Conservation (phyloP, 2,329 filamentous ascomycete genomes). For the Hymenoscyphus repandus region DNA sequence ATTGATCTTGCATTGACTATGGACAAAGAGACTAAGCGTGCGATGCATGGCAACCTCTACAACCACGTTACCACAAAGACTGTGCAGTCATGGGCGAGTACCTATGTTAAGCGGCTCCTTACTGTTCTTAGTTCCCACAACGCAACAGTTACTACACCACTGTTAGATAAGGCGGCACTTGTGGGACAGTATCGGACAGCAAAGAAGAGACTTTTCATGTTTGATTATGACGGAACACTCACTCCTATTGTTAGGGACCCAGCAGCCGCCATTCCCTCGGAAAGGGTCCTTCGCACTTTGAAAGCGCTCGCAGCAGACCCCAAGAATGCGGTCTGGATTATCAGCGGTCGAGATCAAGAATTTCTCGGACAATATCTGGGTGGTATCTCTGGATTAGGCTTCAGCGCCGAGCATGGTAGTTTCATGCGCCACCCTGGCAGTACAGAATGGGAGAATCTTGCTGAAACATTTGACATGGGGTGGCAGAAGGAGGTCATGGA, state of each 20-base stretch:
- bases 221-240: constrained; percentile 96
- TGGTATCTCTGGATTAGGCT: constrained; percentile 83
- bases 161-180: constrained; percentile 69
- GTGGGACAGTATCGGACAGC: constrained; percentile 70
- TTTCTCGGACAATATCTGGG: constrained; percentile 90
- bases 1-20: constrained; percentile 80
- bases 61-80: constrained; percentile 80
- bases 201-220: constrained; percentile 86
- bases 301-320: constrained; percentile 75
- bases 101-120: constrained; percentile 72
- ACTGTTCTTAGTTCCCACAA: constrained; percentile 75
- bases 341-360: constrained; percentile 87
- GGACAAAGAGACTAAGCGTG: constrained; percentile 57
- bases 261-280: constrained; percentile 79
- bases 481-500: constrained; percentile 86
- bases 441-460: constrained; percentile 81
- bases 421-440: constrained; percentile 80
- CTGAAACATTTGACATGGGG: constrained; percentile 80
- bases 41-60: constrained; percentile 72
- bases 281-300: constrained; percentile 73
- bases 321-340: constrained; percentile 93
- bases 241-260: constrained; percentile 94
- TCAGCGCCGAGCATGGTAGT: constrained; percentile 94
- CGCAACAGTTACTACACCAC: constrained; percentile 70
- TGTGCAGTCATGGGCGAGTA: constrained; percentile 79